phyloP scores from a whole-genome alignment of 805 yeast species.

The Pichia membranifaciens region DNA sequence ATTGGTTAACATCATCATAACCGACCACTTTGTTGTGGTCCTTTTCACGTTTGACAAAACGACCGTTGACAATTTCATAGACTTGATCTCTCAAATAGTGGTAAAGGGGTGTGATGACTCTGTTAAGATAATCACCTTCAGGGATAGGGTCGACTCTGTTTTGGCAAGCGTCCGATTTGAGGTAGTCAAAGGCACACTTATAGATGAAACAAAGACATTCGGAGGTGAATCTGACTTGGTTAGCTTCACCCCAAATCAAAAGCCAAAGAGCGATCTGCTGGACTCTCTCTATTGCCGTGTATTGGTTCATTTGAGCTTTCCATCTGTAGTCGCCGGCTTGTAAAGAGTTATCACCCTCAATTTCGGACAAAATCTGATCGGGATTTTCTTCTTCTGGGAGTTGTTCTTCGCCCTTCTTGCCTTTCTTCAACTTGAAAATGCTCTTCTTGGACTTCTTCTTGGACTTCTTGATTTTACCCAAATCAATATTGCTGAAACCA shows the following conservation, averaged over 20 bases:
- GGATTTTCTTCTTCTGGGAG: slow-evolving; percentile 62
- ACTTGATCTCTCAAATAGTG: slow-evolving; percentile 75
- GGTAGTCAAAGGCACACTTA: slow-evolving; percentile 91
- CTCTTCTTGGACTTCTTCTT: slow-evolving; percentile 71
- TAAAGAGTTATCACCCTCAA: slow-evolving; percentile 79
- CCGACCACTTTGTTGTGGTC: slow-evolving; percentile 81
- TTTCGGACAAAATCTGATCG: slow-evolving; percentile 52
- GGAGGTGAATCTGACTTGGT: slow-evolving; percentile 88
- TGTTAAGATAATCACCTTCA: slow-evolving; percentile 85
- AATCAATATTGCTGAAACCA: slow-evolving; percentile 75
- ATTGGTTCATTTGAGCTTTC: slow-evolving; percentile 72
- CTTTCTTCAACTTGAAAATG: slow-evolving; percentile 34
- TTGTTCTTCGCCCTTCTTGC: slow-evolving; percentile 56
- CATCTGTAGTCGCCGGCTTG: slow-evolving; percentile 81
- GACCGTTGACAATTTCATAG: slow-evolving; percentile 74
- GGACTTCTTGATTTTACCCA: slow-evolving; percentile 71
- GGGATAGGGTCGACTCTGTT: slow-evolving; percentile 79
- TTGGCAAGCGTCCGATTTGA: slow-evolving; percentile 84
- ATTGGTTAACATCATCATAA: slow-evolving; percentile 97
- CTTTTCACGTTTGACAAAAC: slow-evolving; percentile 77
- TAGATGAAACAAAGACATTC: slow-evolving; percentile 90
- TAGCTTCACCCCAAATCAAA: slow-evolving; percentile 85
- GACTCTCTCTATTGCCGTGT: slow-evolving; percentile 72
- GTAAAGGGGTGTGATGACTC: slow-evolving; percentile 88
- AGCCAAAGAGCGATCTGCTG: slow-evolving; percentile 73